Evolutionary conservation across 805 yeast species (phyloP), one percentile per base, ranked within the genome.

Genomic region (Lipomyces mesembrius): DNA sequence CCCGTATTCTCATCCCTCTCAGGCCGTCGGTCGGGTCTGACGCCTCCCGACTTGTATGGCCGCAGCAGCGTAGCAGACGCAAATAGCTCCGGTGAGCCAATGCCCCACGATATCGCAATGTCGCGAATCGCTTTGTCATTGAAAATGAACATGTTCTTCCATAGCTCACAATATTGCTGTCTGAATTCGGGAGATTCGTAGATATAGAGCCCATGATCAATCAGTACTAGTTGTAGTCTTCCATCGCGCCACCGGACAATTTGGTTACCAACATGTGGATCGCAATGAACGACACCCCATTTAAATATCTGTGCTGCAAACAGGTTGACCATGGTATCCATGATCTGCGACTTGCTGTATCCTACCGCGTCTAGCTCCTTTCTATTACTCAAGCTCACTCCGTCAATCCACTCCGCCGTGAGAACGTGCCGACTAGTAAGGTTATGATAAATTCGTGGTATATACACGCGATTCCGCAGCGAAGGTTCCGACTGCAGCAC

Each of bases 251-350:
- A 74, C 8, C n/a, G 78, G 3, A 87, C 85, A 63, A 90, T 74
- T 70, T 90, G 77, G 75, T 90, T 90, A 5, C 96, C 96, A 1
- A 95, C 95, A 73, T 90, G 96, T 12, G 94, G 91, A 74, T 88
- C 93, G 62, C 90, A 84, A 74, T 88, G 92, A 20, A 88, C 86
- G 39, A 84, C 79, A 5, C 91, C 92, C 84, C 88, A 88, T 37
- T 80, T 77, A 75, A 87, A 89, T 20, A 87, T 84, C 77, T 86
- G 90, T 67, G 83, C 81, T 27, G 87, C 84, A 70, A 84, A 84
- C 22, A 85, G 79, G 59, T 78, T 78, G 57, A 86, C 78, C 70
- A 88, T 83, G 65, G 81, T 83, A 22, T 78, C 75, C 84, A 88
- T 80, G n/a, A 86, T 78, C 27, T 74, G 68, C 22, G 76, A 67